Evolutionary conservation across 148 eudicot genomes (phyloP), one percentile per base, ranked within the genome.

Genomic region (Oxyria digyna): DNA sequence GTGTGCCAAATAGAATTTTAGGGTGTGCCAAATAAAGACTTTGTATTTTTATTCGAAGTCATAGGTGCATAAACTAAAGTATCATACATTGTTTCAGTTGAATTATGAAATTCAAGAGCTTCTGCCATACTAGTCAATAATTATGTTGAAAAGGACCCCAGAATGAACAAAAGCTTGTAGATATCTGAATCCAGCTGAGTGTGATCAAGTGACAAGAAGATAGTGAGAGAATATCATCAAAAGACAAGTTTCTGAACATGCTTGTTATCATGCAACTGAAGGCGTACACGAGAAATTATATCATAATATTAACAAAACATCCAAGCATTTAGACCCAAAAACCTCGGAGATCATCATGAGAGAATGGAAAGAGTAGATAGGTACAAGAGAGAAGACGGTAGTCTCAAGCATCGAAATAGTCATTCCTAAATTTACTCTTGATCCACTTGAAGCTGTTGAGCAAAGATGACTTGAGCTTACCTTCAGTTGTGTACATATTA

Each of bases 391-490:
- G 40, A 3, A 35, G 38, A 63, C 29, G 4, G 5, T 24, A 13
- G 46, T 35, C 20, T 59, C 37, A 59, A 59, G 65, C 78, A 69
- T 79, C 81, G 72, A 73, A 85, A 71, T 50, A 73, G 71, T 71
- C 73, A 73, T 81, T 82, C 0, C 70, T 68, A 59, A 93, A 82
- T 75, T 90, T 93, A 79, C 78, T 85, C 89, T 93, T 93, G 85
- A 93, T 81, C 98, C 97, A 87, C 85, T 90, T 87, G 75, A 87
- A 81, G 81, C 98, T 87, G 83, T 85, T 89, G 59, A 81, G 69
- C 11, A 89, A 57, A 4, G 91, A 86, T 3, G 88, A 86, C 70
- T 93, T 90, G 76, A 93, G 78, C 88, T 86, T 93, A 75, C 92
- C 97, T 86, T 93, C 98, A 78, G 79, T 59, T 6, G 98, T 70